Percentiles rank a stretch among this genome's conserved stretches.
Conservation (phyloP, 495 filamentous ascomycete genomes). For the Parmelia sp. region DNA sequence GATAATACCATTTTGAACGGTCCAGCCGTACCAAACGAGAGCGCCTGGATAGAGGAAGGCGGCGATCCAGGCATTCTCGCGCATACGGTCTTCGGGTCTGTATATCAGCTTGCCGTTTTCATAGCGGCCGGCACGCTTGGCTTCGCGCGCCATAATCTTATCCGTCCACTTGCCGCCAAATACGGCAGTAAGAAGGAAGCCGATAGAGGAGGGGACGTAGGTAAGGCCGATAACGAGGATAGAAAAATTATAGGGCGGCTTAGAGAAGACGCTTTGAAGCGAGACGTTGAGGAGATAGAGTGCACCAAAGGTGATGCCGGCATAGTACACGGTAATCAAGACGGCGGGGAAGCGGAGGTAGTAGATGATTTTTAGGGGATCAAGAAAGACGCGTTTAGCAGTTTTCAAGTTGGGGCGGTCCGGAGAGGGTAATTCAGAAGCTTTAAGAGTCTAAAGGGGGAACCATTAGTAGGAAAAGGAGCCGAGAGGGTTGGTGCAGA, state of each 20-base stretch:
- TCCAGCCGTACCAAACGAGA: slow-evolving; percentile 65
- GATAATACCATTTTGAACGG: slow-evolving; percentile 47
- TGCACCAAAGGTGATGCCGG: slow-evolving; percentile 71
- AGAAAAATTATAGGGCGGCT: slow-evolving; percentile 65
- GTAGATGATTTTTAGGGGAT: slow-evolving; percentile 72
- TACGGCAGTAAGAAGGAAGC: slow-evolving; percentile 67
- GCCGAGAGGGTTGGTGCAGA: not conserved
- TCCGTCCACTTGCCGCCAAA: slow-evolving; percentile 86
- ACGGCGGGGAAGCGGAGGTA: slow-evolving; percentile 79
- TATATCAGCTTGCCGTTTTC: slow-evolving; percentile 61
- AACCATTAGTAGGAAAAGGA: not conserved
- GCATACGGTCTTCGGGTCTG: slow-evolving; percentile 82
- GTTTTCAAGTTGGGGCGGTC: slow-evolving; percentile 37
- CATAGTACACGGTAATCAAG: slow-evolving; percentile 71
- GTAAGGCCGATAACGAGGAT: slow-evolving; percentile 68
- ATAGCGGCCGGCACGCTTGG: slow-evolving; percentile 65
- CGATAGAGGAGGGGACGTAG: slow-evolving; percentile 74
- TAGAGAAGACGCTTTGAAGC: slow-evolving; percentile 68
- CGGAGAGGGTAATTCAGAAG: slow-evolving; percentile 25
- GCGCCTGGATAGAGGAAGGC: slow-evolving; percentile 65
- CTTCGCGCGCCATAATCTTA: slow-evolving; percentile 79
- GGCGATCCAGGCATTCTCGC: slow-evolving; percentile 82
- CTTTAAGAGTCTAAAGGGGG: slow-evolving; percentile 21
- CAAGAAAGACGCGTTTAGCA: slow-evolving; percentile 63
- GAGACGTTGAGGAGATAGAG: slow-evolving; percentile 87